A percentile compares a stretch with the other conserved stretches of the same genome.
These are phyloP conservation scores for Cucumis hystrix DNA, from an alignment of 306 rosid species.

Conservation along the genomic window DNA sequence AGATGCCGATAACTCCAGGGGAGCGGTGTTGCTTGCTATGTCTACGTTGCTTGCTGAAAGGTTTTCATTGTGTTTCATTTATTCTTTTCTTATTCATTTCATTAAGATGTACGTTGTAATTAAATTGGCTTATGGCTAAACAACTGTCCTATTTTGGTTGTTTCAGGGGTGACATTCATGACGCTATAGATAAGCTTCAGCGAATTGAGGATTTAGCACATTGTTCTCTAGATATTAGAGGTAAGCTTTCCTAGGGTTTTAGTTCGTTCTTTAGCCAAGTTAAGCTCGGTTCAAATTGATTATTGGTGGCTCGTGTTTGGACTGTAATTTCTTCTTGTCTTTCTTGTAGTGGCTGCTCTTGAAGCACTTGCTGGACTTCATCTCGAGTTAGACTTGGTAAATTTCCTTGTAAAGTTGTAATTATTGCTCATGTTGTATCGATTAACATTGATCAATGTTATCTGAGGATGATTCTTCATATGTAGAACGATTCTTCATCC, in stretches of 20 bases:
- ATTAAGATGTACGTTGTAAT: background rate
- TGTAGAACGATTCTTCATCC: constrained; percentile 71
- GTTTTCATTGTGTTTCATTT: constrained; percentile 15
- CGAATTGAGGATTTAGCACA: constrained; percentile 37
- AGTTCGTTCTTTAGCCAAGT: background rate
- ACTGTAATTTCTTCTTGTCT: constrained; percentile 10
- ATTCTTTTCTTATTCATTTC: background rate
- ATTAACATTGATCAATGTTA: background rate
- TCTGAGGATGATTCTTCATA: constrained; percentile 17
- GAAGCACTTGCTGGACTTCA: constrained; percentile 83
- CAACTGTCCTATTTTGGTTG: background rate
- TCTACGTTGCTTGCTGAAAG: constrained; percentile 70
- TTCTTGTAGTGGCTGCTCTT: constrained; percentile 60
- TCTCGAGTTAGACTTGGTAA: constrained; percentile 62
- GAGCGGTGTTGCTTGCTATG: constrained; percentile 59
- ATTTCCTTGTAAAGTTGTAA: constrained; percentile 3
- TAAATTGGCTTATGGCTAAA: background rate
- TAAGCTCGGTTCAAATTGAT: background rate
- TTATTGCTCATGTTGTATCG: background rate
- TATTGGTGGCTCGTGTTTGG: background rate
- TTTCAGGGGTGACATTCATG: constrained; percentile 43
- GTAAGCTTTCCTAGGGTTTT: constrained; percentile 16
- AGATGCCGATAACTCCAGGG: constrained; percentile 43
- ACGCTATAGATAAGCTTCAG: constrained; percentile 58
- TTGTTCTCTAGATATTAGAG: constrained; percentile 53